Conservation (phyloP, 495 filamentous ascomycete species). For the Letharia columbiana region DNA sequence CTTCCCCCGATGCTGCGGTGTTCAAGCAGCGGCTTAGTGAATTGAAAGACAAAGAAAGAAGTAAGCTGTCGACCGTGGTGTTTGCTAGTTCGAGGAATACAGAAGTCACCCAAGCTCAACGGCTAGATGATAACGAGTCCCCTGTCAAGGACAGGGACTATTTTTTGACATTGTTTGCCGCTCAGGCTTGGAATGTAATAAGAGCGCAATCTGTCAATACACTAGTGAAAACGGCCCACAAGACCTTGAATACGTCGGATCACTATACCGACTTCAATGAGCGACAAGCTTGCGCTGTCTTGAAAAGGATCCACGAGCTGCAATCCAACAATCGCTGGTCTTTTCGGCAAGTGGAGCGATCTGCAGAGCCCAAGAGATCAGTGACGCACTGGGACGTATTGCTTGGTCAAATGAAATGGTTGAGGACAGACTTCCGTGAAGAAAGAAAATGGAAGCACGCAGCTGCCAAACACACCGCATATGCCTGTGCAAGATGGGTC, state of each 20-base stretch:
- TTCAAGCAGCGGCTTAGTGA: conserved; percentile 45
- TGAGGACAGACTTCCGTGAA: conserved; percentile 89
- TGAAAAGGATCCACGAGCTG: conserved; percentile 77
- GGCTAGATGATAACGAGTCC: conserved; percentile 35
- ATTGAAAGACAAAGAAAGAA: conserved; percentile 51
- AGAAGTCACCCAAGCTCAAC: conserved; percentile 27
- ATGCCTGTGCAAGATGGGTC: conserved; percentile 75
- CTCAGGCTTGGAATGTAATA: conserved; percentile 53
- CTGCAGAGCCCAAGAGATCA: conserved; percentile 65
- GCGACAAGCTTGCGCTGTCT: conserved; percentile 70
- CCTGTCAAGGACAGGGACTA: conserved; percentile 59
- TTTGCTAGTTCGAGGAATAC: conserved; percentile 45
- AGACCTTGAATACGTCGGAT: conserved; percentile 71
- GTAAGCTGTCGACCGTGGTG: conserved; percentile 67
- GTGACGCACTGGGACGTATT: conserved; percentile 76
- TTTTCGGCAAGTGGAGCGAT: conserved; percentile 72
- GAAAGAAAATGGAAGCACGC: conserved; percentile 90
- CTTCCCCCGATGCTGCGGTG: conserved; percentile 37
- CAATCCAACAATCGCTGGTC: conserved; percentile 88
- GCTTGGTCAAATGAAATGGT: conserved; percentile 89
- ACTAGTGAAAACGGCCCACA: conserved; percentile 64
- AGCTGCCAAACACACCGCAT: conserved; percentile 64
- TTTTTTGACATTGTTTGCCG: conserved; percentile 69
- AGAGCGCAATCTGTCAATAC: conserved; percentile 55
- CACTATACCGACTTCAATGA: conserved; percentile 70